Evolutionary conservation across 1,139 yeast species (phyloP).

Genomic region (Meyerozyma guilliermondii): DNA sequence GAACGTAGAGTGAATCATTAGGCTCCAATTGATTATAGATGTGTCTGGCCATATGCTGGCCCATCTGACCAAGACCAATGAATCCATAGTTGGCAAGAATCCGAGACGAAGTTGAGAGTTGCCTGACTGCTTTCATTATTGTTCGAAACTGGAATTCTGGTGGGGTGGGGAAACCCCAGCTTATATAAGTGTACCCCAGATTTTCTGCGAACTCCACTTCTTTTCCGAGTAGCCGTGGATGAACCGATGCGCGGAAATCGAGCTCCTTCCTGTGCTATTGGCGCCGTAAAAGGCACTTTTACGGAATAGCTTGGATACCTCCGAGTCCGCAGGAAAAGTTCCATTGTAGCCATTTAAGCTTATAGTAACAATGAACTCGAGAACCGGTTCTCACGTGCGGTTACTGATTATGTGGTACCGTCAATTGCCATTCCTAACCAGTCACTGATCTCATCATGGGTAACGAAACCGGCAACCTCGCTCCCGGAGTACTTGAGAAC

Average conservation of each 20-base stretch:
- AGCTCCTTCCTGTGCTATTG: background rate
- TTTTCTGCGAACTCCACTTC: background rate
- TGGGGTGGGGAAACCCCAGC: background rate
- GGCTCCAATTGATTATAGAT: constrained; percentile 38
- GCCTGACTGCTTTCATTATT: background rate
- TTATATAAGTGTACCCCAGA: background rate
- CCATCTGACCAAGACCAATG: constrained; percentile 59
- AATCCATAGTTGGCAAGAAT: constrained; percentile 39
- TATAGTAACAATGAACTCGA: no score
- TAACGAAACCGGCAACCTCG: constrained; percentile 40
- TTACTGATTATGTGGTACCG: constrained; percentile 30
- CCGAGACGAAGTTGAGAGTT: constrained; percentile 16
- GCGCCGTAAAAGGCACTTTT: background rate
- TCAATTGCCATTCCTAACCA: constrained; percentile 47
- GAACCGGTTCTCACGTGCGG: background rate
- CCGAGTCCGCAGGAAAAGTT: no score
- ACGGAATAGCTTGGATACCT: no score
- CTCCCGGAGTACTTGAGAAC: constrained; percentile 37
- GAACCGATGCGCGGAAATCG: background rate
- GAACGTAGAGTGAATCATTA: constrained; percentile 38
- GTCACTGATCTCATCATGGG: constrained; percentile 39
- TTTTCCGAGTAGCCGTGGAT: constrained; percentile 1
- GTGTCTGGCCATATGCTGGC: constrained; percentile 56
- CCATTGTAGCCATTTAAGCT: no score
- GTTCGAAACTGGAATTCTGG: background rate